Conservation (phyloP, 2,329 filamentous ascomycete species). For the Xylaria sp. region DNA sequence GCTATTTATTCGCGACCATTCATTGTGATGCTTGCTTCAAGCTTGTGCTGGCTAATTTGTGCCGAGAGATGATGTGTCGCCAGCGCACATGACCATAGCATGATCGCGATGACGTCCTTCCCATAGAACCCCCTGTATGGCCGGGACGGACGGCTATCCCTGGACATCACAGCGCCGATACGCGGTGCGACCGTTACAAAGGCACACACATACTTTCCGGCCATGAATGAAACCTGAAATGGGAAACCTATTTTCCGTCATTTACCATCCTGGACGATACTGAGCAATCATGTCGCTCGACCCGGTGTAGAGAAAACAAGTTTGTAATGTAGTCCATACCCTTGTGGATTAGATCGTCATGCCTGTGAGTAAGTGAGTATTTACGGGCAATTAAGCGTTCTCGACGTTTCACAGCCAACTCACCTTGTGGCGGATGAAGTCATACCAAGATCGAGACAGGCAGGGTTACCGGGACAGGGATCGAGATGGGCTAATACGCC, state of each 20-base stretch:
- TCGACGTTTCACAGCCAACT: too few species aligned
- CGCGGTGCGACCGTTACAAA: neutral
- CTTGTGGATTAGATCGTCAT: neutral
- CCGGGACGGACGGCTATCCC: neutral
- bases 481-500: neutral
- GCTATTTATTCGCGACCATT: constrained; percentile 20
- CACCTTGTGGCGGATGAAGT: neutral
- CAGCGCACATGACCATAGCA: constrained; percentile 16
- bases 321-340: neutral
- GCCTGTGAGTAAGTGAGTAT: too few species aligned
- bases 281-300: neutral
- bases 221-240: neutral
- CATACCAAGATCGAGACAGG: constrained; percentile 21
- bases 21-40: neutral
- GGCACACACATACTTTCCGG: neutral
- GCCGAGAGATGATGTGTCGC: constrained; percentile 11
- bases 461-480: constrained; percentile 4
- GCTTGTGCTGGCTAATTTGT: neutral
- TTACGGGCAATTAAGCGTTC: too few species aligned
- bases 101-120: constrained; percentile 25
- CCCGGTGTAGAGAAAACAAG: neutral
- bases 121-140: neutral
- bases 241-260: neutral
- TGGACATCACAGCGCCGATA: neutral
- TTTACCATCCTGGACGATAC: neutral